Evolutionary conservation across 2,329 filamentous ascomycete genomes (phyloP).

Genomic region (Cladosporium sp.): DNA sequence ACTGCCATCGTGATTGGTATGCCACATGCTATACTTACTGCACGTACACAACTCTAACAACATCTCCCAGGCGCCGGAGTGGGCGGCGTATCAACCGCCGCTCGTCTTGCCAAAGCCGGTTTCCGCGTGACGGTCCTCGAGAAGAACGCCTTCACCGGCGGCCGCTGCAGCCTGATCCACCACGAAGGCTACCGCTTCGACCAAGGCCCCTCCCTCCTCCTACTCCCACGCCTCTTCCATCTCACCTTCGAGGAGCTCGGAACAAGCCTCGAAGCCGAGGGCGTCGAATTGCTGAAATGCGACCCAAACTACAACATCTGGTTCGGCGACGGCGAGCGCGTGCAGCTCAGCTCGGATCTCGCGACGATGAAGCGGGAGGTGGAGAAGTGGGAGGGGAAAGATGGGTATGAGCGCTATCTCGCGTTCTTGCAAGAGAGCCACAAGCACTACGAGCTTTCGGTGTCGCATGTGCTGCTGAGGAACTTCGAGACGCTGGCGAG

Average conservation of each 20-base stretch:
- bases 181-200: constrained; percentile 65
- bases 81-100: constrained; percentile 67
- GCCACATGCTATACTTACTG: constrained; percentile 28
- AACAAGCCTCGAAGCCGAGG: constrained; percentile 61
- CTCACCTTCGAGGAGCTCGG: constrained; percentile 66
- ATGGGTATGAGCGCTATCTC: constrained; percentile 67
- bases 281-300: constrained; percentile 66
- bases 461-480: constrained; percentile 60
- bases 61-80: constrained; percentile 14
- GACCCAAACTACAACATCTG: constrained; percentile 72
- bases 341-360: constrained; percentile 64
- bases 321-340: constrained; percentile 63
- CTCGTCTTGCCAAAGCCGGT: constrained; percentile 66
- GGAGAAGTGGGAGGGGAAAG: constrained; percentile 68
- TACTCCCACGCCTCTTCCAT: constrained; percentile 66
- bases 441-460: constrained; percentile 64
- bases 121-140: constrained; percentile 72
- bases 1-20: constrained; percentile 51
- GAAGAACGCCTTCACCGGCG: constrained; percentile 69
- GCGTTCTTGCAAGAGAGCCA: constrained; percentile 64
- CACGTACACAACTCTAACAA: background rate
- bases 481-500: constrained; percentile 62
- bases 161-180: constrained; percentile 63
- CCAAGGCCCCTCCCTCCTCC: constrained; percentile 68
- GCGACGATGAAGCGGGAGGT: constrained; percentile 67